phyloP scores from a whole-genome alignment of 148 eudicot genomes.

The Rhododendron molle region DNA sequence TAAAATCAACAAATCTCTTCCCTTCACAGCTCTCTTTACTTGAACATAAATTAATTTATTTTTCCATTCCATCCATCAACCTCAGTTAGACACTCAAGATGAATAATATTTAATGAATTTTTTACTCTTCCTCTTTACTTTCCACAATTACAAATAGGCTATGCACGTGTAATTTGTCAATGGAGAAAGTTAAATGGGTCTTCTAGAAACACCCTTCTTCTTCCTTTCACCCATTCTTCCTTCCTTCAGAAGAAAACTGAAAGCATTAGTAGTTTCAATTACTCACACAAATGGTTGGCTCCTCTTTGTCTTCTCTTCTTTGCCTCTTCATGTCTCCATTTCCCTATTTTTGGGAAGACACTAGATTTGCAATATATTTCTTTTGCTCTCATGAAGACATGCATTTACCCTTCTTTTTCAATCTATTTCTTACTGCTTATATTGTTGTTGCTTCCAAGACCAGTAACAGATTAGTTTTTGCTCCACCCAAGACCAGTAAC shows the following conservation, averaged over 20 bases:
- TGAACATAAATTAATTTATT: too few species aligned
- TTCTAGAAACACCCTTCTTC: background rate
- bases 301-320: background rate
- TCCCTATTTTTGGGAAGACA: too few species aligned
- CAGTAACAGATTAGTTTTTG: background rate
- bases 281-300: background rate
- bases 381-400: background rate
- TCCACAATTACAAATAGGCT: too few species aligned
- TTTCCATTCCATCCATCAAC: too few species aligned
- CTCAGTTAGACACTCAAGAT: too few species aligned
- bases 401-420: background rate
- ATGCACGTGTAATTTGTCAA: too few species aligned
- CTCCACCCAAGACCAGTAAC: background rate
- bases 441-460: background rate
- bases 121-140: too few species aligned
- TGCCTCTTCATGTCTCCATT: background rate
- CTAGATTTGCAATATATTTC: background rate
- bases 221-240: background rate
- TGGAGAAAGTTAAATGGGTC: background rate
- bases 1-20: too few species aligned
- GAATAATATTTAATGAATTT: too few species aligned
- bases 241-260: background rate
- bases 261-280: background rate
- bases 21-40: too few species aligned
- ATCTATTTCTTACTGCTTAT: background rate